phyloP scores from a whole-genome alignment of 805 yeast genomes.

The Lipomyces yamanashiensis region DNA sequence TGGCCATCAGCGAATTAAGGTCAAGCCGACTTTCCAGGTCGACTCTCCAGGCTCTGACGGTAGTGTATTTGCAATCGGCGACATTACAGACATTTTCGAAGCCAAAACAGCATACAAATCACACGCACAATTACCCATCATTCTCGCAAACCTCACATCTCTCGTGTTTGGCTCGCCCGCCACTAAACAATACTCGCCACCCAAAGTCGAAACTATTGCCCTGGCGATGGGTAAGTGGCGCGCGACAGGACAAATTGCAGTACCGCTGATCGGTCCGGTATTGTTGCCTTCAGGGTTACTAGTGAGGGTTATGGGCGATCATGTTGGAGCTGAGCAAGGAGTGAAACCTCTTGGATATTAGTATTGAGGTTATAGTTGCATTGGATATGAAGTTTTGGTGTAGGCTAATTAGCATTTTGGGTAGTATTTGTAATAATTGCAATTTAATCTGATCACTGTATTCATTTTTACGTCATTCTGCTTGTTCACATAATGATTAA shows the following conservation, averaged over 20 bases:
- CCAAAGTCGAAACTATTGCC: slow-evolving; percentile 9
- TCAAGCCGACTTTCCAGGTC: slow-evolving; percentile 26
- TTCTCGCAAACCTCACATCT: slow-evolving; percentile 13
- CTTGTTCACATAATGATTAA: too few relatives aligned
- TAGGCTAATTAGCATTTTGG: background rate
- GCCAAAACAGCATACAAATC: slow-evolving; percentile 22
- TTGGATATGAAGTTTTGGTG: background rate
- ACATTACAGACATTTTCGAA: slow-evolving; percentile 22
- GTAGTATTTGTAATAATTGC: background rate
- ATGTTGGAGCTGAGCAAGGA: slow-evolving; percentile 16
- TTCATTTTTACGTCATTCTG: too few relatives aligned
- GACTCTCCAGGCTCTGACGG: slow-evolving; percentile 11
- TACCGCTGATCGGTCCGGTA: slow-evolving; percentile 19
- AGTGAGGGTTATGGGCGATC: background rate
- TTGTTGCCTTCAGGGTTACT: slow-evolving; percentile 13
- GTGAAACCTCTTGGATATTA: slow-evolving; percentile 19
- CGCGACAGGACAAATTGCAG: slow-evolving; percentile 15
- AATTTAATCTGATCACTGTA: background rate
- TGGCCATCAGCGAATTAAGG: slow-evolving; percentile 11
- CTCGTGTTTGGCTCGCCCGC: slow-evolving; percentile 8
- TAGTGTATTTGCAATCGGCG: slow-evolving; percentile 31
- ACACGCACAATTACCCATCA: slow-evolving; percentile 1
- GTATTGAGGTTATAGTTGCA: background rate
- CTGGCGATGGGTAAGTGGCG: slow-evolving; percentile 18
- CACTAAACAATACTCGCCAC: slow-evolving; percentile 1